A percentile compares a stretch with the other conserved stretches of the same genome.
Evolutionary conservation across 768 basidiomycete species (phyloP).

Genomic region (Termitomyces eurrhizus): DNA sequence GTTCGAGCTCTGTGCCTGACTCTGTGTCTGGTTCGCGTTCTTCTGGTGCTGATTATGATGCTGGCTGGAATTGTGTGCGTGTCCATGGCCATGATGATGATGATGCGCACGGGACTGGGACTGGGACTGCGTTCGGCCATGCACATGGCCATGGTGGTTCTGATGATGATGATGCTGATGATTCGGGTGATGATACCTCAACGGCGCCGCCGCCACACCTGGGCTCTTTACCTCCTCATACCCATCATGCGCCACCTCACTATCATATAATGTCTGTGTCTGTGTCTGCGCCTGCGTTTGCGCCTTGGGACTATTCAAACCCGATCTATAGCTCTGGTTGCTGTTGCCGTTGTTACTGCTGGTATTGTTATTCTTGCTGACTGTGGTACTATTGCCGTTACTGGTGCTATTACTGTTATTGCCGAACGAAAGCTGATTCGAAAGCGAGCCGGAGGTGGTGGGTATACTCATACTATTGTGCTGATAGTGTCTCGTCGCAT

Average conservation of each 20-base stretch:
- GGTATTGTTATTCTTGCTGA: constrained; percentile 21
- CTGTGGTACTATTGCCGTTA: constrained; percentile 12
- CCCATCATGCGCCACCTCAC: constrained; percentile 1
- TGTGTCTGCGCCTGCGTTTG: constrained; percentile 2
- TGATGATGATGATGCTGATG: constrained; percentile 13
- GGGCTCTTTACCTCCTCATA: background rate
- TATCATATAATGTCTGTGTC: constrained; percentile 10
- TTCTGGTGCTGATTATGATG: background rate
- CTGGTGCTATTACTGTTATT: background rate
- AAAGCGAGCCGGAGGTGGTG: background rate
- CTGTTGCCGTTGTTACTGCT: constrained; percentile 25
- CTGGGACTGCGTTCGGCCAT: constrained; percentile 3
- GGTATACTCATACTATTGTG: constrained; percentile 44
- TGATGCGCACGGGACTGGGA: constrained; percentile 3
- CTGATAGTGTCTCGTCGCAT: constrained; percentile 39
- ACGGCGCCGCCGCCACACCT: background rate
- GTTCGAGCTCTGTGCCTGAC: background rate
- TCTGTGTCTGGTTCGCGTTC: background rate
- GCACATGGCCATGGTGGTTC: constrained; percentile 1
- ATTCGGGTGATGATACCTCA: constrained; percentile 16
- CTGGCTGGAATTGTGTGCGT: background rate
- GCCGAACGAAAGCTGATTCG: background rate
- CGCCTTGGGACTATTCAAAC: constrained; percentile 6
- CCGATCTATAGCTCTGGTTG: constrained; percentile 7
- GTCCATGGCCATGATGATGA: background rate